Conservation (phyloP, 2,329 filamentous ascomycete genomes). For the Cercospora sojina region DNA sequence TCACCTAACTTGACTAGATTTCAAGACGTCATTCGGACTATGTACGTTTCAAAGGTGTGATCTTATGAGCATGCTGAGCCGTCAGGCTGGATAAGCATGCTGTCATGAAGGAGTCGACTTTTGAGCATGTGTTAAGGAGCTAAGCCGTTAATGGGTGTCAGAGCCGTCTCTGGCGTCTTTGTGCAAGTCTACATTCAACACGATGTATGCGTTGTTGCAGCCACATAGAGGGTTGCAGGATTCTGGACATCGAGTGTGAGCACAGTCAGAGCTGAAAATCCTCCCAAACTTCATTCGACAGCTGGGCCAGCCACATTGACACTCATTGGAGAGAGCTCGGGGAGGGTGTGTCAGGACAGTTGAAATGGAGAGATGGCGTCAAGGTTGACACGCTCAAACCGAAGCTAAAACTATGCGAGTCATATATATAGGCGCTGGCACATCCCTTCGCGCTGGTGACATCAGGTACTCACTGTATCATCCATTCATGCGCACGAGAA, state of each 20-base stretch:
- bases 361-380: background rate
- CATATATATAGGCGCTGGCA: background rate
- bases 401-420: background rate
- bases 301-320: background rate
- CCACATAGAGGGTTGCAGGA: background rate
- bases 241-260: no score
- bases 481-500: background rate
- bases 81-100: no score
- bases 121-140: no score
- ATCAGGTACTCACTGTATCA: background rate
- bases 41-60: no score
- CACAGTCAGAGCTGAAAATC: background rate
- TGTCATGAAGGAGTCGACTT: no score
- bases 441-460: background rate
- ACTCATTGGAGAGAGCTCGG: background rate
- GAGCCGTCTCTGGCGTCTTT: no score
- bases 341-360: background rate
- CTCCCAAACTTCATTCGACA: background rate
- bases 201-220: background rate
- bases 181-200: background rate
- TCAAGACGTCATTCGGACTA: no score
- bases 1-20: no score
- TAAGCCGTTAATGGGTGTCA: no score
- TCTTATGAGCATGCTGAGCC: no score
- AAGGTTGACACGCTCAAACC: background rate